Evolutionary conservation across 2,329 filamentous ascomycete species (phyloP).

Genomic region (Trichoderma sp.): DNA sequence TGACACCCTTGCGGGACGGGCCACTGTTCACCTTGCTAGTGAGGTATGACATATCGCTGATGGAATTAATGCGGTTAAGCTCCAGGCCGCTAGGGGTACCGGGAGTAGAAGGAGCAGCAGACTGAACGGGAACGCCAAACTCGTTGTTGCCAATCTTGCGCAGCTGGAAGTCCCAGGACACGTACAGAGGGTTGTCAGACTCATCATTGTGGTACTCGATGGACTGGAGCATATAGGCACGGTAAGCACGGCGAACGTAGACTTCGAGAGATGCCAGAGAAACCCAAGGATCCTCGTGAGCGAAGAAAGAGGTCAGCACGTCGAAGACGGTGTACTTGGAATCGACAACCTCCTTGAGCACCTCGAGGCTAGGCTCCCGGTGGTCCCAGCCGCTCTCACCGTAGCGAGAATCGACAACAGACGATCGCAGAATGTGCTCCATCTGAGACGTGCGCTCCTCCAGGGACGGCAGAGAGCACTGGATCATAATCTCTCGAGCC

Average conservation of each 20-base stretch:
- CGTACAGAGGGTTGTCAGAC: slow-evolving; percentile 64
- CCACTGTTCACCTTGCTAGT: slow-evolving; percentile 72
- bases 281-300: slow-evolving; percentile 91
- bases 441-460: slow-evolving; percentile 95
- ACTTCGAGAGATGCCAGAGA: slow-evolving; percentile 91
- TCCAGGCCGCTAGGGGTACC: slow-evolving; percentile 66
- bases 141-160: slow-evolving; percentile 91
- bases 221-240: slow-evolving; percentile 87
- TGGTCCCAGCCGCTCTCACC: slow-evolving; percentile 97
- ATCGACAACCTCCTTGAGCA: slow-evolving; percentile 97
- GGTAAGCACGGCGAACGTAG: slow-evolving; percentile 93
- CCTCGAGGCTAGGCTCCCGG: slow-evolving; percentile 82
- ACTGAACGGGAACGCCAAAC: slow-evolving; percentile 78
- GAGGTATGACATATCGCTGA: slow-evolving; percentile 95
- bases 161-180: slow-evolving; percentile 95
- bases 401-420: slow-evolving; percentile 94
- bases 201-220: slow-evolving; percentile 89
- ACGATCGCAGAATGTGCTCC: slow-evolving; percentile 96
- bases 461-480: slow-evolving; percentile 91
- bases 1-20: slow-evolving; percentile 86
- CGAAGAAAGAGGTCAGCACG: slow-evolving; percentile 92
- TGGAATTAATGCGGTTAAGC: slow-evolving; percentile 76
- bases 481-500: slow-evolving; percentile 94
- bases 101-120: slow-evolving; percentile 82
- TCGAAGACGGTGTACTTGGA: slow-evolving; percentile 99